These are phyloP conservation scores for Globisporangium orthogonon DNA, from an alignment of 352 stramenopile genomes.

Conservation along the genomic window DNA sequence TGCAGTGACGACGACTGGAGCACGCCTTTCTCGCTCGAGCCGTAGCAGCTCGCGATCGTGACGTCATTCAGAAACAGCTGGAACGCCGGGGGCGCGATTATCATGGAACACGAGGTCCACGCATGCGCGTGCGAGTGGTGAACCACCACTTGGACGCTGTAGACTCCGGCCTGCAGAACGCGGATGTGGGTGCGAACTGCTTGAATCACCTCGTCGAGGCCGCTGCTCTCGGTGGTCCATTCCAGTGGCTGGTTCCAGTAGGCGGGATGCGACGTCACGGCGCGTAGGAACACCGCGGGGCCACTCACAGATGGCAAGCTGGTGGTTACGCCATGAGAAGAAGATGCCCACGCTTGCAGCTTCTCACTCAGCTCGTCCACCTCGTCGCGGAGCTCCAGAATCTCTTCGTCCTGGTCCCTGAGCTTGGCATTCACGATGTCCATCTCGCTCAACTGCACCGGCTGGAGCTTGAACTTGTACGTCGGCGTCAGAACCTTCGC, in stretches of 20 bases:
- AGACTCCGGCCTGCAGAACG: background rate
- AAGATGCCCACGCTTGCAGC: background rate
- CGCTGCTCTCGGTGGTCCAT: background rate
- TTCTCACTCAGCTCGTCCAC: background rate
- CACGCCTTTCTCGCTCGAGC: background rate
- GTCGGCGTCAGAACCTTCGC: slow-evolving; percentile 5
- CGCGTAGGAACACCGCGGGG: background rate
- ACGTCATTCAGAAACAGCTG: background rate
- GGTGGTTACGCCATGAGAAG: background rate
- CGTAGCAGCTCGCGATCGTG: background rate
- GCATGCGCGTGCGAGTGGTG: background rate
- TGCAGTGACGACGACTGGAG: background rate
- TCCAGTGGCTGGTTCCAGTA: background rate
- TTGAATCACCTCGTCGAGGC: background rate
- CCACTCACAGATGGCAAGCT: background rate
- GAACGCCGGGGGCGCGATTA: background rate
- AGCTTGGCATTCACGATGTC: slow-evolving; percentile 7
- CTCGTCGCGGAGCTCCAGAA: slow-evolving; percentile 5
- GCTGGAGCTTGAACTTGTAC: slow-evolving; percentile 4
- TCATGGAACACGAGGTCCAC: no score
- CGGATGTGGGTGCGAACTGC: background rate
- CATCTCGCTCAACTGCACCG: slow-evolving; percentile 9
- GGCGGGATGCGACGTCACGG: background rate
- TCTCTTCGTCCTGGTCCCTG: slow-evolving; percentile 8
- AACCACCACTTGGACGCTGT: background rate